These are phyloP conservation scores for Pseudocercospora fuligena DNA, from an alignment of 2,329 filamentous ascomycete species.

Conservation along the genomic window DNA sequence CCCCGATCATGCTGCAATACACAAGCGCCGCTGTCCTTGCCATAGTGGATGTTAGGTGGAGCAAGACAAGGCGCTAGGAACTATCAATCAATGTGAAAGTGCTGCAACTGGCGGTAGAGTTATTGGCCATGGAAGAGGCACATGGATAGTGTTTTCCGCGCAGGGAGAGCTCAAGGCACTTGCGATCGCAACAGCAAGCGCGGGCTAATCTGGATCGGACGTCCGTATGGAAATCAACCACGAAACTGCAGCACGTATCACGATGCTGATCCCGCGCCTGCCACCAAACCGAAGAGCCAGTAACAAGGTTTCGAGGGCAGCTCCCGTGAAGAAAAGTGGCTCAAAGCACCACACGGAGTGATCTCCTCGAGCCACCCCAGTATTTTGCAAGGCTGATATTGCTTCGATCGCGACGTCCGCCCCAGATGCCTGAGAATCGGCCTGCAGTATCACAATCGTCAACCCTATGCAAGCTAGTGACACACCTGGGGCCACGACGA, in stretches of 20 bases:
- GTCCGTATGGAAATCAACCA: conserved; percentile 2
- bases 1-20: not conserved
- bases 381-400: conserved; percentile 1
- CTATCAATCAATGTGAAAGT: not conserved
- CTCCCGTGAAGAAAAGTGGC: conserved; percentile 6
- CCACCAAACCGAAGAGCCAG: not conserved
- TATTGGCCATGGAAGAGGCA: not conserved
- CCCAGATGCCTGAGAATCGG: conserved; percentile 2
- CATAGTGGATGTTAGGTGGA: not conserved
- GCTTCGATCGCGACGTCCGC: conserved; percentile 5
- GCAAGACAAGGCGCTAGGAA: not conserved
- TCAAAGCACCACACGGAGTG: not conserved
- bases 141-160: not conserved
- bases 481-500: not conserved
- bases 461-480: not conserved
- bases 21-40: not conserved
- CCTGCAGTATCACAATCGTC: not conserved
- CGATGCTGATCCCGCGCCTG: not conserved
- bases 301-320: not conserved
- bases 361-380: conserved; percentile 1
- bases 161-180: not conserved
- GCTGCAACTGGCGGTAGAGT: not conserved
- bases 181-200: conserved; percentile 1
- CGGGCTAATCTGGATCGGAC: not conserved
- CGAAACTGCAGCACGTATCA: not conserved